Evolutionary conservation across 768 basidiomycete species (phyloP), one percentile per base, ranked within the genome.

Genomic region (Lactifluus echinatus): DNA sequence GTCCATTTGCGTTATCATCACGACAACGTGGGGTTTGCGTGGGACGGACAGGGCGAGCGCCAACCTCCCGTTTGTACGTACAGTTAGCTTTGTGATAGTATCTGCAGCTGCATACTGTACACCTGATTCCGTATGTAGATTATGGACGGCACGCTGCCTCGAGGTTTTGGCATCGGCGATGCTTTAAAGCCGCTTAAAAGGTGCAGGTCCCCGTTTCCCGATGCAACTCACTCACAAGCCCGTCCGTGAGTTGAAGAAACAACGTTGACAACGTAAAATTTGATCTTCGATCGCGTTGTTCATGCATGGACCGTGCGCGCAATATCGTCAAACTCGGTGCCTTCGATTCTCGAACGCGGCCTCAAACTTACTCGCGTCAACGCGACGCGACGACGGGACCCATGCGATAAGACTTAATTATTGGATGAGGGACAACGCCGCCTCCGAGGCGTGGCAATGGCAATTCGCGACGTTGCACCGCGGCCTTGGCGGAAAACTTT

Each of bases 11-110:
- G 58, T 36, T 31, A 55, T 50, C 34, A 39, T 55, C 40, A 50
- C 29, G 24, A 59, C 58, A 39, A n/a, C 58, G 53, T 59, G 58
- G 58, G 40, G 28, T 45, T 55, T 49, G 53, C 58, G 53, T 59
- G 57, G 58, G 21, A 46, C 57, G 24, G 40, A 28, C 24, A 11
- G 23, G 53, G 23, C 40, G 24, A 17, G 34, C 37, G 53, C 19
- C 53, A 23, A 50, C 21, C 24, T 45, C 31, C 53, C 34, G 28
- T 19, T 45, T 37, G 42, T 45, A 23, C 7, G 34, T 50, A 24
- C 4, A 44, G 14, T 50, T 37, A 11, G 28, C 33, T 40, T 44
- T 44, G 47, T 19, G 53, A 59, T 59, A 39, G 36, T 46, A 17
- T 53, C 28, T 55, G 34, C n/a, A 14, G n/a, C n/a, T n/a, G n/a